These are phyloP conservation scores for Irpex sp. DNA, from an alignment of 1,284 basidiomycete genomes.

Conservation along the genomic window DNA sequence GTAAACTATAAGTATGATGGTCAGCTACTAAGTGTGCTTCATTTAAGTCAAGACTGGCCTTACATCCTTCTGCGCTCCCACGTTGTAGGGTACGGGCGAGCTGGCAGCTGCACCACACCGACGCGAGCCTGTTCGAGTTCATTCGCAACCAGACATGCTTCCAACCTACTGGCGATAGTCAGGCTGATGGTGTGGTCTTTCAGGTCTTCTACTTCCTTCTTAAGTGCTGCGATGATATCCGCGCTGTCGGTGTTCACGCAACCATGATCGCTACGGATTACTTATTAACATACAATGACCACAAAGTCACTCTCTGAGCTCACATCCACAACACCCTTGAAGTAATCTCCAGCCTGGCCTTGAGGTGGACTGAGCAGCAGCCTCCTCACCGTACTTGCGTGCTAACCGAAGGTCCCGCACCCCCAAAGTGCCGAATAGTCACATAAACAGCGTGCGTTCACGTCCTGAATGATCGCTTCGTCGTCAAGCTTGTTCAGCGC, in stretches of 20 bases:
- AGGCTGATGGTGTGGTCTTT: constrained; percentile 42
- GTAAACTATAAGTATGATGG: constrained; percentile 31
- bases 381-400: constrained; percentile 64
- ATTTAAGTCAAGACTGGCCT: constrained; percentile 15
- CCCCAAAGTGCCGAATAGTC: constrained; percentile 32
- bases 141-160: constrained; percentile 73
- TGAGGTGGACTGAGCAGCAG: constrained; percentile 49
- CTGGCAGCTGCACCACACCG: constrained; percentile 67
- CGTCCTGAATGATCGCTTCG: constrained; percentile 46
- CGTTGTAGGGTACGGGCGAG: constrained; percentile 52
- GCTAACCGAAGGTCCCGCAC: constrained; percentile 45
- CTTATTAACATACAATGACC: not conserved
- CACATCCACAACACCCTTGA: constrained; percentile 48
- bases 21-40: constrained; percentile 15
- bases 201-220: constrained; percentile 61
- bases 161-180: constrained; percentile 66
- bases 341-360: constrained; percentile 49
- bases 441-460: constrained; percentile 55
- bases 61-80: constrained; percentile 58
- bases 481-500: constrained; percentile 41
- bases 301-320: constrained; percentile 7
- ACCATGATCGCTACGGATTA: too few relatives aligned
- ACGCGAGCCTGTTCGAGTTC: constrained; percentile 70
- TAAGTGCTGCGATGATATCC: constrained; percentile 79
- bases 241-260: constrained; percentile 58